A percentile compares a stretch with the other conserved stretches of the same genome.
Conservation (phyloP, 2,329 filamentous ascomycete species). For the Chalaropsis thielavioides region DNA sequence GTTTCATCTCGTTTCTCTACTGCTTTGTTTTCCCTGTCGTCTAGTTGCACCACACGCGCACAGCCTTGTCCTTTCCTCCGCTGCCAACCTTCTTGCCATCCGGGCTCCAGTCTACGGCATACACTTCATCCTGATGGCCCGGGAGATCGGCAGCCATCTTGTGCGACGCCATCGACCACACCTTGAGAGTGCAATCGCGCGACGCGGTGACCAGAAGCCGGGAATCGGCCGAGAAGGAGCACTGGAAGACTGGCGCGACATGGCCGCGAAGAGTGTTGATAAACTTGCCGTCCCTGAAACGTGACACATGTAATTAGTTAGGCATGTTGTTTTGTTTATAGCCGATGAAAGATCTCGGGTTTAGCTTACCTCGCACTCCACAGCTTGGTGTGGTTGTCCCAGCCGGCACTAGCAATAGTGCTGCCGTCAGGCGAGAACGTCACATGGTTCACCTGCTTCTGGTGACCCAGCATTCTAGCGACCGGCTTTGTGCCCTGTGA, state of each 20-base stretch:
- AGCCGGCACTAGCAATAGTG: conserved; percentile 75
- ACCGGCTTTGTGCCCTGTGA: conserved; percentile 65
- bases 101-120: conserved; percentile 86
- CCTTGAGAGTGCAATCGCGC: conserved; percentile 87
- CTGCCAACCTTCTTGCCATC: conserved; percentile 81
- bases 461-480: conserved; percentile 78
- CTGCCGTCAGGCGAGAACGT: conserved; percentile 82
- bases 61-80: conserved; percentile 81
- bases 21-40: neutral
- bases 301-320: conserved; percentile 9
- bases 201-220: conserved; percentile 74
- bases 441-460: conserved; percentile 94
- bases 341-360: neutral
- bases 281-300: conserved; percentile 52
- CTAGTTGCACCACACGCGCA: conserved; percentile 51
- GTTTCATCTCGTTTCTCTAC: neutral
- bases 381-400: conserved; percentile 89
- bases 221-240: conserved; percentile 82
- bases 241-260: conserved; percentile 80
- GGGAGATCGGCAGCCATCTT: conserved; percentile 72
- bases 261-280: conserved; percentile 79
- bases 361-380: conserved; percentile 58
- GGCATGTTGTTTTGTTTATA: neutral
- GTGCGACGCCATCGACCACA: conserved; percentile 79
- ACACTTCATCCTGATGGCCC: conserved; percentile 85